phyloP scores from a whole-genome alignment of 176 grass and related monocot genomes.

The Aegilops bicornis region DNA sequence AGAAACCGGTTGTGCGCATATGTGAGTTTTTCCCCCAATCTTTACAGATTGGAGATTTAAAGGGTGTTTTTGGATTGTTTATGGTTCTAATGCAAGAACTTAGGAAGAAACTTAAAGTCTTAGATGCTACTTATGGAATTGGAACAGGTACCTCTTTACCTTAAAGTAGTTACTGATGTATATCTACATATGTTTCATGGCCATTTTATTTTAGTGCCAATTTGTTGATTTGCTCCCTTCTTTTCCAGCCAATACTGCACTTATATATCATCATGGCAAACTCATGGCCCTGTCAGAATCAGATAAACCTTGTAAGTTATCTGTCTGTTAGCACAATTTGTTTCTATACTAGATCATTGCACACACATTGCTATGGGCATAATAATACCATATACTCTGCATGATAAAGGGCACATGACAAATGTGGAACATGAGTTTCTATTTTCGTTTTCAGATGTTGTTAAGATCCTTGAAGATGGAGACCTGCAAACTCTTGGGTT shows the following conservation, averaged over 20 bases:
- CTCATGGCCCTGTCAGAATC: constrained; percentile 87
- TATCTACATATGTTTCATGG: background rate
- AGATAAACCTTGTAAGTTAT: constrained; percentile 94
- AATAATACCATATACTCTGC: background rate
- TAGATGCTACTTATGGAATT: constrained; percentile 74
- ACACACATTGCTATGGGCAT: background rate
- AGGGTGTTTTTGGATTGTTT: constrained; percentile 90
- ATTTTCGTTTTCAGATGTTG: constrained; percentile 59
- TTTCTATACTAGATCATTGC: background rate
- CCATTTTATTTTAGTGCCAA: background rate
- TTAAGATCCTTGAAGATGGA: constrained; percentile 96
- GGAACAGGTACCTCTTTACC: constrained; percentile 65
- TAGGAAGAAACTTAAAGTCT: constrained; percentile 68
- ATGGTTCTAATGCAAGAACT: constrained; percentile 85
- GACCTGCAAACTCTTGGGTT: constrained; percentile 90
- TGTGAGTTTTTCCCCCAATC: background rate
- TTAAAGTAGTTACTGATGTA: background rate
- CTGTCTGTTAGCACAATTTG: background rate
- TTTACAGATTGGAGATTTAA: constrained; percentile 80
- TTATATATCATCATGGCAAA: constrained; percentile 96
- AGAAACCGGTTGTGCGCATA: background rate
- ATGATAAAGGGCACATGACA: background rate
- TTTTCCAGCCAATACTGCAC: constrained; percentile 83
- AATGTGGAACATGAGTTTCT: background rate
- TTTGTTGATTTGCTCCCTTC: background rate